phyloP scores from a whole-genome alignment of 2,329 filamentous ascomycete species.

The Pseudogymnoascus sp. region DNA sequence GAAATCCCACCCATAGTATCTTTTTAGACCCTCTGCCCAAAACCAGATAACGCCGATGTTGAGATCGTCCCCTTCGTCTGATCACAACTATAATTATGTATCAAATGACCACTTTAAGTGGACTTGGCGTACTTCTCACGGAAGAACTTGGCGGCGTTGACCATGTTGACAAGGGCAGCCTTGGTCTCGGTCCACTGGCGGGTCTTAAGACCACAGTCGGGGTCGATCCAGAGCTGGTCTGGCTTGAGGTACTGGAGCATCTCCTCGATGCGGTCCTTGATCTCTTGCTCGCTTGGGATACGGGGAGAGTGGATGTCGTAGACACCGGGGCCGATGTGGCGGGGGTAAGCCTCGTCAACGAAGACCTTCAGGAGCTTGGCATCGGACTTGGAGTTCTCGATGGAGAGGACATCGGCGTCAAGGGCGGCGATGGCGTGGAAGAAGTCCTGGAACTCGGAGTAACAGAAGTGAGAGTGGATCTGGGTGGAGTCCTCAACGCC shows the following conservation, averaged over 20 bases:
- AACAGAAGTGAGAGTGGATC: conserved; percentile 99
- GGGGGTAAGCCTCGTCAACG: conserved; percentile 91
- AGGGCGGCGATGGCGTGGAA: conserved; percentile 99
- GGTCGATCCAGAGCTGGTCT: conserved; percentile 99
- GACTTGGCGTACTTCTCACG: conserved; percentile 77
- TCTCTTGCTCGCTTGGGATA: conserved; percentile 95
- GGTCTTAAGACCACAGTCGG: conserved; percentile 98
- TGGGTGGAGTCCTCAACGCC: conserved; percentile 94
- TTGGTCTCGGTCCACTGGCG: conserved; percentile 98
- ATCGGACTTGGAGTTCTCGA: conserved; percentile 99
- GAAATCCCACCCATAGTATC: conserved; percentile 16
- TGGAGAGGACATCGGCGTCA: conserved; percentile 95
- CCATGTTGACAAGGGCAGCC: conserved; percentile 91
- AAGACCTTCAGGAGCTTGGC: conserved; percentile 99
- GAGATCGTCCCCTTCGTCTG: conserved; percentile 36
- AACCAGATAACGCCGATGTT: conserved; percentile 40
- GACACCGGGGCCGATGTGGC: conserved; percentile 97
- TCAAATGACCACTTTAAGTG: conserved; percentile 17
- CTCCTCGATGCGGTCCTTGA: conserved; percentile 95
- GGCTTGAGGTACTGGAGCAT: conserved; percentile 97
- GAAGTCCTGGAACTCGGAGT: conserved; percentile 99
- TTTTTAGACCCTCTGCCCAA: conserved; percentile 21
- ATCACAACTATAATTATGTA: conserved; percentile 11
- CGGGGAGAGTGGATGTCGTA: conserved; percentile 99
- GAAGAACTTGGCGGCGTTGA: conserved; percentile 96